These are phyloP conservation scores for Urtica urens DNA, from an alignment of 306 rosid genomes.

Conservation along the genomic window DNA sequence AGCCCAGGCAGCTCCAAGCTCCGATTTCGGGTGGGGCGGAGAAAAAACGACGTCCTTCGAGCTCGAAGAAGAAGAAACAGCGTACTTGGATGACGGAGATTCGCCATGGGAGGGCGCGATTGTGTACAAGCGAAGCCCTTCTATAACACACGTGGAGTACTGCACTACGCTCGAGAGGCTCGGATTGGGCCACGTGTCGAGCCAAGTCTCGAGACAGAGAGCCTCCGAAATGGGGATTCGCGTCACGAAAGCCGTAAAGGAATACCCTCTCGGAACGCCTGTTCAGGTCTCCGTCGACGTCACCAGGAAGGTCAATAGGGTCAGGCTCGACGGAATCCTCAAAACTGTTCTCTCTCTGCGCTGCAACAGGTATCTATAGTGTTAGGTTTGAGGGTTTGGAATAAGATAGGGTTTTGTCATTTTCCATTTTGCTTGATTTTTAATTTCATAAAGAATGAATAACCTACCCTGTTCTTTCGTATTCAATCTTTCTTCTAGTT, in stretches of 20 bases:
- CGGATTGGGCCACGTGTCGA: conserved; percentile 61
- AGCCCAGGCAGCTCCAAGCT: conserved; percentile 10
- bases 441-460: too few species aligned
- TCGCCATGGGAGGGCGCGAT: conserved; percentile 92
- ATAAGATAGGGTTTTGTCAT: too few species aligned
- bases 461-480: too few species aligned
- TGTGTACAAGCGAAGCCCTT: conserved; percentile 59
- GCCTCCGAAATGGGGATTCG: conserved; percentile 85
- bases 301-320: conserved; percentile 48
- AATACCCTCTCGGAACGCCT: conserved; percentile 72
- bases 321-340: conserved; percentile 88
- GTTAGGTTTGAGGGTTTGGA: not conserved
- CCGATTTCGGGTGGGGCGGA: conserved; percentile 8
- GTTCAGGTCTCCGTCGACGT: conserved; percentile 82
- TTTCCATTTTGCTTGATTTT: too few species aligned
- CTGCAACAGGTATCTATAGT: conserved; percentile 57
- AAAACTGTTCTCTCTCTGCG: conserved; percentile 62
- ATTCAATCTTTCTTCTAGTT: too few species aligned
- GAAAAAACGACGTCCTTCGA: conserved; percentile 22
- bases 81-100: too few species aligned
- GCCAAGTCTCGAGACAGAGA: conserved; percentile 49
- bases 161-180: conserved; percentile 94
- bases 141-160: conserved; percentile 55
- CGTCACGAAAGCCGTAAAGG: conserved; percentile 59
- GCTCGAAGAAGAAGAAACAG: conserved; percentile 34